Conservation (phyloP, 257 asterid species). For the Ilex asprella region DNA sequence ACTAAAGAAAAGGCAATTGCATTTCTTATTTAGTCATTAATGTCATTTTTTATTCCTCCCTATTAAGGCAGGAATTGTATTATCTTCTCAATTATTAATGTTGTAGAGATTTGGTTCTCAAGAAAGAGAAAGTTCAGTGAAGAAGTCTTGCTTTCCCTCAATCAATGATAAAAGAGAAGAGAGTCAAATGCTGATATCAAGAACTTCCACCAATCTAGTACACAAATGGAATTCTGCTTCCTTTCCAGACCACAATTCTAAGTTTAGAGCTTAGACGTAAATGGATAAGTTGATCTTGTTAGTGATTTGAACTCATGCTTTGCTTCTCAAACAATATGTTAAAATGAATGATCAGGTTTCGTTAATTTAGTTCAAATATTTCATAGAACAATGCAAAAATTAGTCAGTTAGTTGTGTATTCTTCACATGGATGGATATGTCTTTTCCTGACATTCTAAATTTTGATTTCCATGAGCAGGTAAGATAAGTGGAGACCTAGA, state of each 20-base stretch:
- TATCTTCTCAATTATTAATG: conserved; percentile 7
- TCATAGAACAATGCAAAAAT: no score
- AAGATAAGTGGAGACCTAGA: conserved; percentile 75
- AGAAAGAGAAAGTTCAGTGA: conserved; percentile 77
- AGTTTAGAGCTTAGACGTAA: conserved; percentile 16
- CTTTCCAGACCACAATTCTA: conserved; percentile 66
- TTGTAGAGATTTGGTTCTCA: conserved; percentile 65
- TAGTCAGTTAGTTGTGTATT: neutral
- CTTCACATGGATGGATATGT: neutral
- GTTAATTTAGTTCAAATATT: no score
- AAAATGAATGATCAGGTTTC: no score
- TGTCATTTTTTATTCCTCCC: conserved; percentile 4
- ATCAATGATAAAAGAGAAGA: conserved; percentile 57
- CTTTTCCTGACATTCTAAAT: neutral
- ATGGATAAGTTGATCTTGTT: conserved; percentile 5
- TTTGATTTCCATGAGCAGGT: conserved; percentile 35
- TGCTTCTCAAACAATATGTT: neutral
- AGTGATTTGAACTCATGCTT: conserved; percentile 6
- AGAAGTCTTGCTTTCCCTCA: conserved; percentile 52
- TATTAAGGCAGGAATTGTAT: conserved; percentile 18
- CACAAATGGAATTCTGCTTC: conserved; percentile 53
- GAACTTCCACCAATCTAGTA: conserved; percentile 49
- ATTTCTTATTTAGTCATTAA: no score
- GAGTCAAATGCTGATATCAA: conserved; percentile 49
- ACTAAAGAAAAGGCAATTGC: no score